Evolutionary conservation across 179 eudicot genomes (phyloP), one percentile per base, ranked within the genome.

Genomic region (Silene noctiflora): DNA sequence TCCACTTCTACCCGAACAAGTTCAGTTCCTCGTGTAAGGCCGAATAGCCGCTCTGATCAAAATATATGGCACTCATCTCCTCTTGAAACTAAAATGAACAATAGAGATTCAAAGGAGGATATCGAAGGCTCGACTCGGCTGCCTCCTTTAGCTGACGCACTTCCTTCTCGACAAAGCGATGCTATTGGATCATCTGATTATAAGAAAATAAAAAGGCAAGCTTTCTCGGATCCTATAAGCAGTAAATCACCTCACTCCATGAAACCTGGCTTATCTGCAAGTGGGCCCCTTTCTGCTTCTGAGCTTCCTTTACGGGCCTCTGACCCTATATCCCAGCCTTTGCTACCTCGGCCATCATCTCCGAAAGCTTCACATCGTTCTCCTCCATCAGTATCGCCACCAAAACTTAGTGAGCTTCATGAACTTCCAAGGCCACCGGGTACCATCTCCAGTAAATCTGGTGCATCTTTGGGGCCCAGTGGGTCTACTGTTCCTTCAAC

Each of bases 341-440:
- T 86, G 58, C 72, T 79, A 33, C 80, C 85, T 63, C 88, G 80
- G 56, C 80, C 91, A 62, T 88, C 86, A 67, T 78, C 90, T 44
- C 78, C 92, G 16, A 90, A 86, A 78, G 83, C 83, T 4, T 85
- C 87, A 39, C 86, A 79, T 75, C 89, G 82, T 53, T 88, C 88
- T 65, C 92, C 95, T 62, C 89, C 96, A 69, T 80, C 83, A 44
- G 71, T 81, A 62, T 88, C 97, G 62, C 93, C 99, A 1, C 98
- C 99, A 56, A 93, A 78, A 83, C 86, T 88, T 84, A 95, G 90
- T 65, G 98, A 95, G 89, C 98, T 95, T 76, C 98, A 95, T 75
- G 98, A 95, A 85, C 98, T 95, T 77, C 99, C 99, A 22, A 89
- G 98, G 79, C 99, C 99, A 27, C 99, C 99, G 12, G 84, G 76